Evolutionary conservation across 176 grass and related monocot species (phyloP).

Genomic region (Rhynchospora tenuis): DNA sequence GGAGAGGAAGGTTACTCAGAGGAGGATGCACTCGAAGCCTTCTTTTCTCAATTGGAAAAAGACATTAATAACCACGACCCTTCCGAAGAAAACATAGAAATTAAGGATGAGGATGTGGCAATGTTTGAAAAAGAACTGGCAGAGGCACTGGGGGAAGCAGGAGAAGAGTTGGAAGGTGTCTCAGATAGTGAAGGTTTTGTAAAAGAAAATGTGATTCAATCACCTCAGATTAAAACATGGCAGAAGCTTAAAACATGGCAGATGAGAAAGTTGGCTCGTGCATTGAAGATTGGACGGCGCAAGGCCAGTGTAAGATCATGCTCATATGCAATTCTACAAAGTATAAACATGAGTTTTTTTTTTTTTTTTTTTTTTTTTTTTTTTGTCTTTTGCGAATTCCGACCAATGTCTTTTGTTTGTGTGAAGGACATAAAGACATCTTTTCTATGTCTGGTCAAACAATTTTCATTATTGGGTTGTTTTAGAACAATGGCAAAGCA

Average conservation of each 20-base stretch:
- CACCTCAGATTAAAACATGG: constrained; percentile 60
- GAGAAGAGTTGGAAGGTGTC: constrained; percentile 22
- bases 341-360: neutral
- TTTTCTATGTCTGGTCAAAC: neutral
- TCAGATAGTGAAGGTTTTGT: constrained; percentile 17
- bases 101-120: constrained; percentile 85
- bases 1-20: constrained; percentile 31
- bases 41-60: constrained; percentile 81
- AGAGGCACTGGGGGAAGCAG: constrained; percentile 50
- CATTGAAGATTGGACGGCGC: constrained; percentile 61
- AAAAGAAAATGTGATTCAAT: constrained; percentile 21
- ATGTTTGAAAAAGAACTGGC: constrained; percentile 65
- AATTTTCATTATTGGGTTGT: neutral
- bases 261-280: constrained; percentile 62
- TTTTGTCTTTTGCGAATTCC: neutral
- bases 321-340: neutral
- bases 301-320: constrained; percentile 71
- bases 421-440: neutral
- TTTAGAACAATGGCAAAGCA: neutral
- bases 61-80: constrained; percentile 65
- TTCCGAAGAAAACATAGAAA: constrained; percentile 50
- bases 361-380: neutral
- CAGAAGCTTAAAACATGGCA: constrained; percentile 87
- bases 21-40: constrained; percentile 53
- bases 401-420: neutral